Conservation (phyloP, 1,284 basidiomycete species). For the Cryptococcus sp. region DNA sequence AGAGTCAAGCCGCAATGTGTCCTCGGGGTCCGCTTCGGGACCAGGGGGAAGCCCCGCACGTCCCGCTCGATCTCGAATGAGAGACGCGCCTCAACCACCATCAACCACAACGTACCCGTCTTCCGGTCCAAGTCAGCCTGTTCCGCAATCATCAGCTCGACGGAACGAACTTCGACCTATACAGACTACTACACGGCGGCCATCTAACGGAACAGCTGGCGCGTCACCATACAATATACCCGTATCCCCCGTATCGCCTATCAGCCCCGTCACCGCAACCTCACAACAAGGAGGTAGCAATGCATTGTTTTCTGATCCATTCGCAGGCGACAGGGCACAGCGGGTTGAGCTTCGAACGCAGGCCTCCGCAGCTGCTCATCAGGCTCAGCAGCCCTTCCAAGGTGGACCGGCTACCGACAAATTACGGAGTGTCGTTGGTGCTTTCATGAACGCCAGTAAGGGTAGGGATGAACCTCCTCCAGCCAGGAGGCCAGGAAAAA, state of each 20-base stretch:
- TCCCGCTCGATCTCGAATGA: conserved; percentile 34
- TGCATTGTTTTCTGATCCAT: conserved; percentile 36
- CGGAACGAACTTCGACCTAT: conserved; percentile 20
- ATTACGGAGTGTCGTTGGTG: conserved; percentile 44
- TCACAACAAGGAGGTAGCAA: conserved; percentile 1
- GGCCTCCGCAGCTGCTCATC: conserved; percentile 26
- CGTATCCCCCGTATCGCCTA: conserved; percentile 35
- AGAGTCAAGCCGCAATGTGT: conserved; percentile 9
- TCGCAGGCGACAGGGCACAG: conserved; percentile 41
- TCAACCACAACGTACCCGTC: conserved; percentile 1
- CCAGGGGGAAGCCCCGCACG: conserved; percentile 30
- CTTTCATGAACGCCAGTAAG: conserved; percentile 41
- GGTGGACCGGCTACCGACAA: conserved; percentile 24
- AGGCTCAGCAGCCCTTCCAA: conserved; percentile 22
- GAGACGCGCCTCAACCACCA: conserved; percentile 24
- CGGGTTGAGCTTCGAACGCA: conserved; percentile 40
- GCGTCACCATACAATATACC: conserved; percentile 23
- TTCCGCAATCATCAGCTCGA: conserved; percentile 6
- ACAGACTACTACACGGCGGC: conserved; percentile 21
- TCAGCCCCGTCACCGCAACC: conserved; percentile 5
- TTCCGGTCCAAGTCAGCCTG: not conserved
- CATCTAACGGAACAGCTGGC: conserved; percentile 5
- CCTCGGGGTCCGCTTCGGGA: not conserved
- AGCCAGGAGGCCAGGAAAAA: conserved; percentile 22
- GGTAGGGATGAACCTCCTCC: conserved; percentile 14